Percentiles rank a stretch among this genome's conserved stretches.
Evolutionary conservation across 106 monocot genomes (phyloP).

Genomic region (Allium sativum): DNA sequence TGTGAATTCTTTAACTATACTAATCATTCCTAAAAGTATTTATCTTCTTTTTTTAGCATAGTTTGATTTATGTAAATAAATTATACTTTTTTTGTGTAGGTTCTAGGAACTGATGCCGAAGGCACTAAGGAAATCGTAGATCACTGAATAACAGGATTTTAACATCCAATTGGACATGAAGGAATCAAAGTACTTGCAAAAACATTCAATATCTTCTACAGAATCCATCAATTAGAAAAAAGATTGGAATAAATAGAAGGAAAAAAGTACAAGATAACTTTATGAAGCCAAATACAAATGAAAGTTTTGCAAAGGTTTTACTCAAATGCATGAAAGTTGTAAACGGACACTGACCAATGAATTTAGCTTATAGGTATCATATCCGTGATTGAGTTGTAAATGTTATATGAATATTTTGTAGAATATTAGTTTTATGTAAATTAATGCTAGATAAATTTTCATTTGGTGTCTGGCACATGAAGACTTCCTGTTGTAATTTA

Average conservation of each 20-base stretch:
- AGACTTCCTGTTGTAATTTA: no score
- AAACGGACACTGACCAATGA: no score
- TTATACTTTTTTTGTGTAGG: conserved; percentile 15
- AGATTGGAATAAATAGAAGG: conserved; percentile 60
- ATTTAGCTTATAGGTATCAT: no score
- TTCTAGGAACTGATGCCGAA: conserved; percentile 88
- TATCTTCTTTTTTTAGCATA: no score
- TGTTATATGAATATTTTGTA: no score
- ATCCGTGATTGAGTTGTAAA: no score
- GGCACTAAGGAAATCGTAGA: conserved; percentile 81
- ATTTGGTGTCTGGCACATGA: no score
- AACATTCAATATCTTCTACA: conserved; percentile 50
- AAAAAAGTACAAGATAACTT: conserved; percentile 40
- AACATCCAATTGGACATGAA: conserved; percentile 66
- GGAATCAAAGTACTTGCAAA: conserved; percentile 39
- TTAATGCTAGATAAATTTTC: no score
- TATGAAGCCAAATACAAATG: conserved; percentile 61
- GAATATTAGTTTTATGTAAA: no score
- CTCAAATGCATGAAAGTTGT: conserved; percentile 48
- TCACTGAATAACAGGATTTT: conserved; percentile 69
- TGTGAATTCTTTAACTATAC: no score
- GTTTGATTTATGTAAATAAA: no score
- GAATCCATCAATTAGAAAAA: conserved; percentile 40
- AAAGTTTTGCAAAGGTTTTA: conserved; percentile 42
- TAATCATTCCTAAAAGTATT: no score